phyloP scores from a whole-genome alignment of 108 stramenopile species.

The Skeletonema potamos region DNA sequence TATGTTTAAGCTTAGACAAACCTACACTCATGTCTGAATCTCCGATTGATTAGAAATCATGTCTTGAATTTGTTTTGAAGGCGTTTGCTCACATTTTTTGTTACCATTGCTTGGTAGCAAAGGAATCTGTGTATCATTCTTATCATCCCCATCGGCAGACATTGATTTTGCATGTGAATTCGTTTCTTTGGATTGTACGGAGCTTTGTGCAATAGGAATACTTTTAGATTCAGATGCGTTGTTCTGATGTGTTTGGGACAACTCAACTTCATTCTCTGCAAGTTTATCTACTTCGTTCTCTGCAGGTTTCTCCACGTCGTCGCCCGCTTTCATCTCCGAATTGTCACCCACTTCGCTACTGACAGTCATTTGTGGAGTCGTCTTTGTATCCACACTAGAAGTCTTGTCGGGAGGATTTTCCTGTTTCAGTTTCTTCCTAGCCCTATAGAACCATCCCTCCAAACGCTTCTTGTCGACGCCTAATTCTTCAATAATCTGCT shows the following conservation, averaged over 20 bases:
- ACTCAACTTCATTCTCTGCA: neutral
- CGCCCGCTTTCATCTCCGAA: neutral
- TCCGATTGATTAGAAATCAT: neutral
- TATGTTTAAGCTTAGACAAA: neutral
- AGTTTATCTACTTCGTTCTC: neutral
- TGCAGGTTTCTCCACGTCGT: neutral
- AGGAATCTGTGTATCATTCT: neutral
- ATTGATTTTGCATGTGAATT: neutral
- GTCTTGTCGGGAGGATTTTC: neutral
- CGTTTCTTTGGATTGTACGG: neutral
- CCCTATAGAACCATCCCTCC: constrained; percentile 30
- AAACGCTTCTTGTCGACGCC: constrained; percentile 22
- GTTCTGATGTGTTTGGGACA: neutral
- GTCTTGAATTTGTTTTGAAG: neutral
- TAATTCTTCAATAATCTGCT: constrained; percentile 7
- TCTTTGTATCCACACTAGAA: neutral
- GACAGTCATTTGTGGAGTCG: neutral
- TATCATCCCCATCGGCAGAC: neutral
- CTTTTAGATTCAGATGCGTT: neutral
- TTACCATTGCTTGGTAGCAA: neutral
- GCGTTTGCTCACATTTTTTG: neutral
- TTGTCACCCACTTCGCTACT: neutral
- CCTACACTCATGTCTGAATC: constrained; percentile 1
- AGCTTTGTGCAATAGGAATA: neutral
- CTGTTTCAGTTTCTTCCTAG: constrained; percentile 18